Conservation (phyloP, 192 early-diverging fungal genomes). For the Rhizophagus clarus region DNA sequence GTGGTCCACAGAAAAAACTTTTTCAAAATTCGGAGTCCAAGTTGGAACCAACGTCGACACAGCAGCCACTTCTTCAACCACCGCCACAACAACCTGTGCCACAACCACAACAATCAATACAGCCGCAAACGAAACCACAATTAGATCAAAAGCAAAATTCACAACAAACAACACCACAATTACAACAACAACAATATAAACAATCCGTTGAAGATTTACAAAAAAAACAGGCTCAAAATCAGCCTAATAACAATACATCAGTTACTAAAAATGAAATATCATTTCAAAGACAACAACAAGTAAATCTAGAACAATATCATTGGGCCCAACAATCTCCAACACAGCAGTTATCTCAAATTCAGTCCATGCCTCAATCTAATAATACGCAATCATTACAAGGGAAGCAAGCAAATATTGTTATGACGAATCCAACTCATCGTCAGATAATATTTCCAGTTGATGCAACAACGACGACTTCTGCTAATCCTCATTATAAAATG, state of each 20-base stretch:
- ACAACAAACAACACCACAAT: not conserved
- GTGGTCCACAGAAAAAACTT: conserved; percentile 30
- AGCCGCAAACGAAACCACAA: conserved; percentile 15
- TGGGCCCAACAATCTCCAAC: not conserved
- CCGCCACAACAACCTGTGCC: conserved; percentile 1
- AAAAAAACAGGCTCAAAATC: conserved; percentile 5
- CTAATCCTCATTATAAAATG: conserved; percentile 2
- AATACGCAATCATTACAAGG: conserved; percentile 9
- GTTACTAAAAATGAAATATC: not conserved
- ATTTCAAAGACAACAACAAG: not conserved
- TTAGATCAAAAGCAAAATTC: not conserved
- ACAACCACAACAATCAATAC: not conserved
- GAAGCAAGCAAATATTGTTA: not conserved
- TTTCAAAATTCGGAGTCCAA: conserved; percentile 14
- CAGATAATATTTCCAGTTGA: conserved; percentile 20
- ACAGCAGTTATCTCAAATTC: not conserved
- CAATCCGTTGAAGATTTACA: not conserved
- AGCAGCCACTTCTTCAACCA: conserved; percentile 13
- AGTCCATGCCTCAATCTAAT: not conserved
- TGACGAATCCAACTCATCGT: not conserved
- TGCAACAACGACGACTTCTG: not conserved
- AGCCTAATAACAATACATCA: not conserved
- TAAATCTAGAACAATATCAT: not conserved
- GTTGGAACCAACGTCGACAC: not conserved
- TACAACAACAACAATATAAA: conserved; percentile 19